A percentile compares a stretch with the other conserved stretches of the same genome.
phyloP scores from a whole-genome alignment of 2,329 filamentous ascomycete genomes.

The Claviceps humidiphila region DNA sequence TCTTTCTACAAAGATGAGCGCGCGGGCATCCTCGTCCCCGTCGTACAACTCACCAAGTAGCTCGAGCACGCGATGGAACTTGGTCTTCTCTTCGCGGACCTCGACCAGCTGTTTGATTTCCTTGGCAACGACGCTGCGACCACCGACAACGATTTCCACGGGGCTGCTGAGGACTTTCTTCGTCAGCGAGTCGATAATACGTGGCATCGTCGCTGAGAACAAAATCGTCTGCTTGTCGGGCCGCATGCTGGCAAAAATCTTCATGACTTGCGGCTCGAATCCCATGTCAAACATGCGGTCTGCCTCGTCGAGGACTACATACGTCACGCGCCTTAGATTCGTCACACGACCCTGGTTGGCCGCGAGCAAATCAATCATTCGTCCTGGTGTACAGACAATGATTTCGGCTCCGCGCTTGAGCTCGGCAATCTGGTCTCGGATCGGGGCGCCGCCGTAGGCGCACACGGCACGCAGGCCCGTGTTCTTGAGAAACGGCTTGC shows the following conservation, averaged over 20 bases:
- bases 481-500: conserved; percentile 84
- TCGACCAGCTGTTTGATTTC: conserved; percentile 93
- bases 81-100: conserved; percentile 66
- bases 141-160: conserved; percentile 85
- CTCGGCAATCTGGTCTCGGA: conserved; percentile 95
- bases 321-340: conserved; percentile 77
- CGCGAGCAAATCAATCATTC: conserved; percentile 88
- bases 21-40: conserved; percentile 76
- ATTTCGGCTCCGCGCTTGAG: conserved; percentile 92
- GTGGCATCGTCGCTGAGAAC: conserved; percentile 93
- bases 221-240: conserved; percentile 88
- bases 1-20: conserved; percentile 81
- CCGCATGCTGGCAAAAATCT: conserved; percentile 82
- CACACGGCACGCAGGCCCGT: conserved; percentile 77
- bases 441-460: conserved; percentile 87
- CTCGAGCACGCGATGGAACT: conserved; percentile 74
- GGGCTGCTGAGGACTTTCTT: conserved; percentile 78
- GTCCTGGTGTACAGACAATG: conserved; percentile 85
- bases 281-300: conserved; percentile 99
- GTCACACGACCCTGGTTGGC: conserved; percentile 92
- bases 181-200: conserved; percentile 80
- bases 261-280: conserved; percentile 96
- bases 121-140: conserved; percentile 71
- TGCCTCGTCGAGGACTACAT: conserved; percentile 91
- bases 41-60: conserved; percentile 79